These are phyloP conservation scores for Agroathelia rolfsii DNA, from an alignment of 1,284 basidiomycete genomes.

Conservation along the genomic window DNA sequence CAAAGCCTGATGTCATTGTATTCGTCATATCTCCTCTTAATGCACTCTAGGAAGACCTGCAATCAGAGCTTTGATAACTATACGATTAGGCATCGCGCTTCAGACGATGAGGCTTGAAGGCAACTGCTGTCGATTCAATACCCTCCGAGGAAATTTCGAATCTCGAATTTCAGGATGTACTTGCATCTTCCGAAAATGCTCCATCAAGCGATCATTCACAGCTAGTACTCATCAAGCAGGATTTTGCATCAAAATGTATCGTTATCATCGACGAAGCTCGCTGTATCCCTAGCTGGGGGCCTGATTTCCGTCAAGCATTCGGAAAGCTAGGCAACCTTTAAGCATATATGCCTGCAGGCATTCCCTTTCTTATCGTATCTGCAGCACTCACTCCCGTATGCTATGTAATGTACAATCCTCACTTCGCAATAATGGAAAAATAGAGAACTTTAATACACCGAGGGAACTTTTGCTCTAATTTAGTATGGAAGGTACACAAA, in stretches of 20 bases:
- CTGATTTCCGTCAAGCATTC: slow-evolving; percentile 9
- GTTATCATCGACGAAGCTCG: slow-evolving; percentile 14
- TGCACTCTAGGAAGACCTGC: slow-evolving; percentile 14
- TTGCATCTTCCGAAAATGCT: slow-evolving; percentile 11
- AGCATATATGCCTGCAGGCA: too few relatives aligned
- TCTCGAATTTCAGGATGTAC: slow-evolving; percentile 5
- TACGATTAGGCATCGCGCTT: slow-evolving; percentile 10
- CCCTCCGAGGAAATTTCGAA: slow-evolving; percentile 7
- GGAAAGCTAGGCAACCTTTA: too few relatives aligned
- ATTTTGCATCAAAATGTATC: slow-evolving; percentile 5
- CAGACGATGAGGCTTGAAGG: slow-evolving; percentile 8
- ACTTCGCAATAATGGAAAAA: too few relatives aligned
- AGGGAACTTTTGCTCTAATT: too few relatives aligned
- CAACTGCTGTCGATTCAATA: slow-evolving; percentile 9
- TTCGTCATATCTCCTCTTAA: slow-evolving; percentile 15
- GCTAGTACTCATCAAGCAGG: slow-evolving; percentile 1
- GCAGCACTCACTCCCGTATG: too few relatives aligned
- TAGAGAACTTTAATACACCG: too few relatives aligned
- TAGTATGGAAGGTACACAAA: too few relatives aligned
- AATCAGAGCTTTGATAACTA: too few relatives aligned
- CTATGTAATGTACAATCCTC: too few relatives aligned
- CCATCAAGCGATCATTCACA: slow-evolving; percentile 7
- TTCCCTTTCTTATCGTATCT: too few relatives aligned
- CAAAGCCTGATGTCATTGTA: slow-evolving; percentile 6
- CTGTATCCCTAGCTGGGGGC: slow-evolving; percentile 12